A percentile compares a stretch with the other conserved stretches of the same genome.
These are phyloP conservation scores for Zostera marina DNA, from an alignment of 116 monocot genomes.

Conservation along the genomic window DNA sequence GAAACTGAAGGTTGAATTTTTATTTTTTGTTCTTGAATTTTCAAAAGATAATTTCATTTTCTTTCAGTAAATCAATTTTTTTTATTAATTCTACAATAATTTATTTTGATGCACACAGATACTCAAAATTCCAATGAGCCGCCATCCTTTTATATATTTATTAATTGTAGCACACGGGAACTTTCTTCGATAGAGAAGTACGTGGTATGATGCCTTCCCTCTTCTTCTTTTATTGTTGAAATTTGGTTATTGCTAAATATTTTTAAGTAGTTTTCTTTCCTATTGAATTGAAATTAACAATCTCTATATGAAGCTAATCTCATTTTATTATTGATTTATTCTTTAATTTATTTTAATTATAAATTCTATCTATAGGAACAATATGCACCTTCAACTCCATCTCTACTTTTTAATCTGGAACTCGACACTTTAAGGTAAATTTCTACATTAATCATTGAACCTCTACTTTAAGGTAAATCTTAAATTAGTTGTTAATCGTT, in stretches of 20 bases:
- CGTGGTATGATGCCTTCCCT: slow-evolving; percentile 49
- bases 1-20: slow-evolving; percentile 57
- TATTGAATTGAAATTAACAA: neutral
- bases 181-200: slow-evolving; percentile 93
- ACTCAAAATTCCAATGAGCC: slow-evolving; percentile 44
- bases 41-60: neutral
- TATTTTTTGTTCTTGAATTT: neutral
- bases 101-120: slow-evolving; percentile 17
- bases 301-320: neutral
- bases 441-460: neutral
- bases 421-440: slow-evolving; percentile 85
- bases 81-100: neutral
- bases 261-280: neutral
- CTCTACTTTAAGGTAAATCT: too few relatives aligned
- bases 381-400: slow-evolving; percentile 51
- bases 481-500: neutral
- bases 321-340: neutral
- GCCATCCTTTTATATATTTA: slow-evolving; percentile 78
- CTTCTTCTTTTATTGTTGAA: neutral
- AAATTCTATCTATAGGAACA: slow-evolving; percentile 32
- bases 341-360: neutral
- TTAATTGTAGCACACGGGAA: slow-evolving; percentile 91
- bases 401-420: slow-evolving; percentile 92
- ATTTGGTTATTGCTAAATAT: neutral
- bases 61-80: neutral